These are phyloP conservation scores for Cyclocybe cylindracea DNA, from an alignment of 768 basidiomycete species.

Conservation along the genomic window DNA sequence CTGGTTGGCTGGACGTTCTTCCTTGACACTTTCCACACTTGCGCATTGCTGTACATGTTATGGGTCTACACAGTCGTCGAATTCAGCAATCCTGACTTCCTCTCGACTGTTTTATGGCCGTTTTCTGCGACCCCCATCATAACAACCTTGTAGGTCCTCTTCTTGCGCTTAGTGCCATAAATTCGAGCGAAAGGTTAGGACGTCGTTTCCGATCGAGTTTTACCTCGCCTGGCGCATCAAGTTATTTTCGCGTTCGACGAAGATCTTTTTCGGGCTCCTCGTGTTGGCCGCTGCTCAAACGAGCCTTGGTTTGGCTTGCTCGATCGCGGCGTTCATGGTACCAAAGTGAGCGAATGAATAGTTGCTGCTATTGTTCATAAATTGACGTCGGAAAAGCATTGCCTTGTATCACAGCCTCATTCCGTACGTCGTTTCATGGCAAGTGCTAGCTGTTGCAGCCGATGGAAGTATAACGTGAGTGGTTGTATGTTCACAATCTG, in stretches of 20 bases:
- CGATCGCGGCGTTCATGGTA: conserved; percentile 19
- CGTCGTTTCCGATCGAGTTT: conserved; percentile 31
- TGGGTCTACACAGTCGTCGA: conserved; percentile 27
- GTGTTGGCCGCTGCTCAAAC: conserved; percentile 22
- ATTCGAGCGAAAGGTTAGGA: conserved; percentile 13
- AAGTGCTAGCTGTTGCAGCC: conserved; percentile 22
- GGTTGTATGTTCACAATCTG: neutral
- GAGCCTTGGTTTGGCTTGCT: conserved; percentile 22
- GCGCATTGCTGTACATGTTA: conserved; percentile 25
- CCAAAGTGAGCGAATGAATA: conserved; percentile 16
- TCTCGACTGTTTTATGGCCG: conserved; percentile 23
- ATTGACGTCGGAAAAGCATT: conserved; percentile 13
- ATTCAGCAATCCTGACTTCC: conserved; percentile 20
- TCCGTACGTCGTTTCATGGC: conserved; percentile 30
- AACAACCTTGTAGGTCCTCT: conserved; percentile 22
- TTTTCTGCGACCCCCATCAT: conserved; percentile 29
- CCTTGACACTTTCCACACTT: conserved; percentile 28
- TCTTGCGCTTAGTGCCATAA: neutral
- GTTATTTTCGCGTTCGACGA: conserved; percentile 20
- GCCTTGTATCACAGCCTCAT: conserved; percentile 22
- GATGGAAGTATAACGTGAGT: conserved; percentile 31
- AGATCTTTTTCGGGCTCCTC: conserved; percentile 18
- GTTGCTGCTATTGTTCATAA: neutral
- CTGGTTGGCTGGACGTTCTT: conserved; percentile 28
- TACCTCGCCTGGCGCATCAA: conserved; percentile 31